These are phyloP conservation scores for Ettlia oleoabundans DNA, from an alignment of 139 green algal species.

Conservation along the genomic window DNA sequence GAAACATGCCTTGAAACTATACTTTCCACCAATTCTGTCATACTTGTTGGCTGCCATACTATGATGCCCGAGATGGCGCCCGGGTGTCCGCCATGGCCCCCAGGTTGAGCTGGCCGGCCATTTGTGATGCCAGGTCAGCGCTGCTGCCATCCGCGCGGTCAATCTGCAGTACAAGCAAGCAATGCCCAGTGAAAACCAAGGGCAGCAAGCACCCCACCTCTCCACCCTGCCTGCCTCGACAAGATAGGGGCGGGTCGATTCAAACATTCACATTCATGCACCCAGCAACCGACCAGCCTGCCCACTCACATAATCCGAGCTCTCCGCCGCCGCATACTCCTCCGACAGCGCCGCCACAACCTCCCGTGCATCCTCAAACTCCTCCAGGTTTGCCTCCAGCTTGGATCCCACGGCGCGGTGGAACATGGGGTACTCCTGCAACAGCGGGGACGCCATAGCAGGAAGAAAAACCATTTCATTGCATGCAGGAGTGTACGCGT, in stretches of 20 bases:
- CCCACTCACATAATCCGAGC: conserved; percentile 80
- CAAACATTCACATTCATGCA: background rate
- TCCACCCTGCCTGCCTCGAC: background rate
- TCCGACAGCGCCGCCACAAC: conserved; percentile 75
- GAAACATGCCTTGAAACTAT: no score
- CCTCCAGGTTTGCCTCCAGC: conserved; percentile 62
- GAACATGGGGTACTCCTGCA: conserved; percentile 61
- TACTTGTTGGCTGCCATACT: no score
- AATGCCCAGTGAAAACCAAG: background rate
- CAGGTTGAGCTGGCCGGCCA: conserved; percentile 15
- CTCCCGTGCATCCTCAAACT: conserved; percentile 95
- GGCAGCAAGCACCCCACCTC: background rate
- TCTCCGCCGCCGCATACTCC: conserved; percentile 93
- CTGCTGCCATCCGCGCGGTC: conserved; percentile 32
- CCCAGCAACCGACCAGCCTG: background rate
- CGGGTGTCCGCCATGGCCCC: conserved; percentile 7
- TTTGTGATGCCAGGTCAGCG: conserved; percentile 23
- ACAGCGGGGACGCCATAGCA: no score
- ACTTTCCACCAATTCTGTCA: no score
- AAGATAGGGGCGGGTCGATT: background rate
- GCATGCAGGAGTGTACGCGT: background rate
- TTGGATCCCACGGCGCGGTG: conserved; percentile 32
- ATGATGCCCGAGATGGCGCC: conserved; percentile 20
- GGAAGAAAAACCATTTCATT: no score
- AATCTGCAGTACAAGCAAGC: conserved; percentile 6